These are phyloP conservation scores for Beauveria asiatica DNA, from an alignment of 2,329 filamentous ascomycete species.

Conservation along the genomic window DNA sequence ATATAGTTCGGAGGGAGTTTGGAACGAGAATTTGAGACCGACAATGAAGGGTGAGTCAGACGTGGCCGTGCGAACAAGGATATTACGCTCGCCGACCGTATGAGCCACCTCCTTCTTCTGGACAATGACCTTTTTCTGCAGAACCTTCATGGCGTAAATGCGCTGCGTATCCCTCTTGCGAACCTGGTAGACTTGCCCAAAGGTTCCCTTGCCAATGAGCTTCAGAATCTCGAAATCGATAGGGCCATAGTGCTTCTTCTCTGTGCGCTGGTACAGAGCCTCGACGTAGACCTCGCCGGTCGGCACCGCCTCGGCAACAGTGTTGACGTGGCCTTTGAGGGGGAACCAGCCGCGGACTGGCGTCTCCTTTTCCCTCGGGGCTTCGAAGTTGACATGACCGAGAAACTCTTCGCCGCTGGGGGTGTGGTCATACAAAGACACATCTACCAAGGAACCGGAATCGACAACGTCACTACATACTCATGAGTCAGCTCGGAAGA, in stretches of 20 bases:
- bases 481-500: neutral
- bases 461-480: slow-evolving; percentile 76
- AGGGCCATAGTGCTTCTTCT: slow-evolving; percentile 86
- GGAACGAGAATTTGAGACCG: slow-evolving; percentile 96
- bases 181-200: slow-evolving; percentile 97
- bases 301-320: slow-evolving; percentile 58
- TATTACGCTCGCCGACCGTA: slow-evolving; percentile 93
- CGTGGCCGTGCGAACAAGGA: slow-evolving; percentile 90
- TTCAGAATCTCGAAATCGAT: slow-evolving; percentile 94
- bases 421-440: slow-evolving; percentile 84
- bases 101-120: slow-evolving; percentile 99
- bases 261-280: slow-evolving; percentile 75
- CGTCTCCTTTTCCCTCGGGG: slow-evolving; percentile 55
- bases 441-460: slow-evolving; percentile 79
- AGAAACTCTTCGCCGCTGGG: slow-evolving; percentile 81
- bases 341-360: slow-evolving; percentile 79
- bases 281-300: slow-evolving; percentile 87
- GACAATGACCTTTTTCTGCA: slow-evolving; percentile 99
- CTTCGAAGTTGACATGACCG: slow-evolving; percentile 78
- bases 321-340: slow-evolving; percentile 67
- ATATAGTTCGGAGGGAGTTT: slow-evolving; percentile 92
- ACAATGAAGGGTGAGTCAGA: slow-evolving; percentile 97
- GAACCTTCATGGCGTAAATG: slow-evolving; percentile 98
- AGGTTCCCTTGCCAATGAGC: slow-evolving; percentile 95
- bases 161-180: slow-evolving; percentile 92